Conservation (phyloP, 208 protist species). For the Balamuthia mandrillaris region DNA sequence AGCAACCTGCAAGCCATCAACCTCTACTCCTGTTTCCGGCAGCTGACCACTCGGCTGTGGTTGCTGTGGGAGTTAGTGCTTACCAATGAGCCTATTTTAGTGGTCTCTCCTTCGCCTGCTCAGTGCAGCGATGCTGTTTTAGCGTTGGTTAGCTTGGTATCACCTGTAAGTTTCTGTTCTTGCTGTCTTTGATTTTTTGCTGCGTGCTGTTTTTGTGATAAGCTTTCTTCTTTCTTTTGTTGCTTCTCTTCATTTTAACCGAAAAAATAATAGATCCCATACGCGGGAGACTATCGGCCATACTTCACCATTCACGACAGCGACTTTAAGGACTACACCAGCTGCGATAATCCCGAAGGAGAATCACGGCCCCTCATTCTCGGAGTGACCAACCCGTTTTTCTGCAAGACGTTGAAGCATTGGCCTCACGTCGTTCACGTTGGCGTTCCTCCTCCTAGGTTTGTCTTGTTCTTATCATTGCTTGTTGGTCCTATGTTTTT, state of each 20-base stretch:
- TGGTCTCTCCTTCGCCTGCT: not conserved
- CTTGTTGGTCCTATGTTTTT: too few relatives aligned
- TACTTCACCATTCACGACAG: not conserved
- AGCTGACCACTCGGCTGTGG: not conserved
- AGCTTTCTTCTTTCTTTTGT: too few relatives aligned
- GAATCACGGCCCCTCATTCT: not conserved
- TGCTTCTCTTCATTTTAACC: too few relatives aligned
- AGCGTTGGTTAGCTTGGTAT: not conserved
- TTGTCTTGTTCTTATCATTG: too few relatives aligned
- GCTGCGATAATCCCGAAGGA: not conserved
- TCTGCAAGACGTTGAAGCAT: not conserved
- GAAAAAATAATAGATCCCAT: too few relatives aligned
- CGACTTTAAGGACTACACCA: not conserved
- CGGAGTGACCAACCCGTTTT: not conserved
- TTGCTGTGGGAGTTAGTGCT: not conserved
- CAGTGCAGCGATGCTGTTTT: not conserved
- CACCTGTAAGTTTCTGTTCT: too few relatives aligned
- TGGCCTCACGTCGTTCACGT: too few relatives aligned
- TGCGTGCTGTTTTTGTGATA: too few relatives aligned
- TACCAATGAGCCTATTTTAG: not conserved
- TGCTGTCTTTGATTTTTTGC: too few relatives aligned
- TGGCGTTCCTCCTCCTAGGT: too few relatives aligned
- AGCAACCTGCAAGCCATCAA: too few relatives aligned
- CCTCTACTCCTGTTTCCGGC: not conserved
- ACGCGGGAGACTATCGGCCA: not conserved